phyloP scores from a whole-genome alignment of 768 basidiomycete genomes.

The Dendrothele bispora region DNA sequence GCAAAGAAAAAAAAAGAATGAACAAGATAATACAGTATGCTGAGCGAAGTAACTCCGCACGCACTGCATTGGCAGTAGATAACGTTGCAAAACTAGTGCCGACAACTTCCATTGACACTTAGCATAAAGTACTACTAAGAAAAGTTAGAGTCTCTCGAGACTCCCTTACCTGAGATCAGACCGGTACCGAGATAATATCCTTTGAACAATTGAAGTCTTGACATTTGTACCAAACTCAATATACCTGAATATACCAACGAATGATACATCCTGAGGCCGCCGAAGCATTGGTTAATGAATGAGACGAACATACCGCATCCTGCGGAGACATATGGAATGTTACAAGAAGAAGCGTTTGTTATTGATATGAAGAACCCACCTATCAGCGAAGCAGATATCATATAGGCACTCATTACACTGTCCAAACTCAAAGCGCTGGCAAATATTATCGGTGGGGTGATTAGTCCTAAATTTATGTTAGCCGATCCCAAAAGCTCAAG shows the following conservation, averaged over 20 bases:
- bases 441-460: conserved; percentile 84
- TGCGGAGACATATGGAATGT: too few relatives aligned
- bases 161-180: conserved; percentile 36
- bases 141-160: not conserved
- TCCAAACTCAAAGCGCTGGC: conserved; percentile 63
- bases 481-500: not conserved
- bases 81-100: conserved; percentile 82
- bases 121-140: too few relatives aligned
- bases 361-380: conserved; percentile 53
- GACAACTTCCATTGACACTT: too few relatives aligned
- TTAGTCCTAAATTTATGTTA: conserved; percentile 44
- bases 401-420: conserved; percentile 59
- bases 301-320: conserved; percentile 56
- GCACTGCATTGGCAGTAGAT: conserved; percentile 66
- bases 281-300: not conserved
- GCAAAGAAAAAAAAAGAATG: not conserved
- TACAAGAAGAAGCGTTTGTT: not conserved
- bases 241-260: conserved; percentile 51
- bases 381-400: conserved; percentile 81
- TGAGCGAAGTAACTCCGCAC: conserved; percentile 17
- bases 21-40: too few relatives aligned
- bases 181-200: conserved; percentile 80
- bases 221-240: conserved; percentile 78
- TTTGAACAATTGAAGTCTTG: conserved; percentile 56
- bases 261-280: not conserved